Evolutionary conservation across 495 filamentous ascomycete species (phyloP), one percentile per base, ranked within the genome.

Genomic region (Trichoderma orchidacearum): DNA sequence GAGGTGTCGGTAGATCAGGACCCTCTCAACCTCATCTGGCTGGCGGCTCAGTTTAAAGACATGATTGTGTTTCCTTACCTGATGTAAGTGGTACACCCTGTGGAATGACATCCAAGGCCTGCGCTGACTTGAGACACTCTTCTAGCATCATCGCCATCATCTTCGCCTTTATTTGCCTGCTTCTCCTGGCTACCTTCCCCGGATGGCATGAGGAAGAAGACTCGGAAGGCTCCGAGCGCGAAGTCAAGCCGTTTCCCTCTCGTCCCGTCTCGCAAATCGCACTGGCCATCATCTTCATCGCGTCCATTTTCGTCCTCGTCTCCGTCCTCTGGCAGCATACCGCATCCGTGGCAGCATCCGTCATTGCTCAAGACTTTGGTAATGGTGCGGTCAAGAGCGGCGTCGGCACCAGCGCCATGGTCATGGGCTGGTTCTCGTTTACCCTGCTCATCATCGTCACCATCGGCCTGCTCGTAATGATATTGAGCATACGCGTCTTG

Each of bases 381-480:
- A 97, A 97, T 69, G 92, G 92, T 17, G 90, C 85, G 62, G 87
- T 97, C 15, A 76, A 81, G 68, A 87, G 85, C 54, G 92, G 92
- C 13, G 90, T 97, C 35, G 92, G 92, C 2, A 87, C 87, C 5
- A 87, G 84, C 3, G 92, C 92, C 9, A 97, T 97, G 89, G 86
- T 96, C 29, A 77, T 97, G 62, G 92, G 92, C 27, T 97, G 92
- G 92, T 96, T 97, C 68, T 87, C 89, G 13, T 97, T 97, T 64
- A 87, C 85, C 30, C 64, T 96, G 57, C 75, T 97, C 59, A 92
- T 96, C 55, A 83, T 96, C 31, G 90, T 95, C 29, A 95, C 92
- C 17, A 94, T 96, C 65, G 92, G 92, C 25, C 68, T 97, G 68
- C 74, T 97, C 34, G 85, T 96, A 60, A 97, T 97, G 92, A 94